Evolutionary conservation across 202 grass and related monocot species (phyloP), one percentile per base, ranked within the genome.

Genomic region (Zizania palustris): DNA sequence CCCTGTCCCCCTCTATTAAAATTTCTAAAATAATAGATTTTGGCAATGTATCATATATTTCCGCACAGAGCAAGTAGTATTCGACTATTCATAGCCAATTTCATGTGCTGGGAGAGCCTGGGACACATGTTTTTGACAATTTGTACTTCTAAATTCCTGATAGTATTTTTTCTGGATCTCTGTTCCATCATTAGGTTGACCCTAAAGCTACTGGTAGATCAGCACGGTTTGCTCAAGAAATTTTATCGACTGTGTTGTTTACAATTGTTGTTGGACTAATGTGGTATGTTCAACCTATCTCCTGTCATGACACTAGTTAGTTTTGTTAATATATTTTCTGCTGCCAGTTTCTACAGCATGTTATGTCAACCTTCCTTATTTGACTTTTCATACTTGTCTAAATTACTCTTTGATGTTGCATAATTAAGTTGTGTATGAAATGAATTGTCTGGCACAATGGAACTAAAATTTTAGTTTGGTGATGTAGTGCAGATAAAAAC

Each of bases 171-270:
- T 14, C 44, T 62, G 12, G 45, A 41, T 75, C 56, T 48, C 62
- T 63, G 59, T 90, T 79, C 60, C 18, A 77, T 84, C 74, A 57
- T 81, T 86, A 99, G 96, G 96, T 99, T 87, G 90, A 96, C 60
- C 96, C 92, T 62, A 96, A 99, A 87, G 76, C 81, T 84, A 88
- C 92, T 55, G 87, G 90, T 61, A 96, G 83, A 82, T 96, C 96
- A 81, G 75, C 91, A 55, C 82, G 96, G 13, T 87, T 95, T 87
- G 89, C 87, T 82, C 96, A 92, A 78, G 96, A 98, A 75, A 80
- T 98, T 37, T 63, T 99, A 81, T 93, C 92, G 12, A 89, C 92
- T 58, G 76, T 99, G 78, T 75, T 99, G 83, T 96, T 93, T 71
- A 89, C 89, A 72, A 48, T 93, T 85, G 85, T 75, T 71, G 60